phyloP scores from a whole-genome alignment of 1,139 yeast genomes.

The Hyphopichia burtonii region DNA sequence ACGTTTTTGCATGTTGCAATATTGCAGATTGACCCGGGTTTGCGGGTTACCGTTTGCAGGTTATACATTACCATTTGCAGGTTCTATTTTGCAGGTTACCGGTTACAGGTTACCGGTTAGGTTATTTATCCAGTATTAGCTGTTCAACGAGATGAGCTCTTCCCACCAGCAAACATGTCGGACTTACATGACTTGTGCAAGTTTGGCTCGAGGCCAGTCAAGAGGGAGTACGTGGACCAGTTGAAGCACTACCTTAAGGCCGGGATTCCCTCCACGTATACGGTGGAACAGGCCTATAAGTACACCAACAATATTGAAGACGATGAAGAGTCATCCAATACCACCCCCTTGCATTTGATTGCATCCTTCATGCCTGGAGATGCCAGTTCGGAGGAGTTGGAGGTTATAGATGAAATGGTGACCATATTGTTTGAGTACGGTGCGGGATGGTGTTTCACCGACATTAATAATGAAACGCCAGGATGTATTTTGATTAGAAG shows the following conservation, averaged over 20 bases:
- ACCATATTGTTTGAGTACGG: slow-evolving; percentile 75
- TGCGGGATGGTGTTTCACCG: slow-evolving; percentile 85
- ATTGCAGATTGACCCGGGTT: neutral
- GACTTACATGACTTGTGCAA: slow-evolving; percentile 69
- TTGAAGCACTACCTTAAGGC: slow-evolving; percentile 48
- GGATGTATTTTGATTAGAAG: slow-evolving; percentile 66
- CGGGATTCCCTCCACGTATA: slow-evolving; percentile 82
- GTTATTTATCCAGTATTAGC: too few species aligned
- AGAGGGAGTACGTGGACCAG: slow-evolving; percentile 40
- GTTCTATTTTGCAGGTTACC: neutral
- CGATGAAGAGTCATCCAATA: slow-evolving; percentile 43
- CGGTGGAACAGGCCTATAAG: slow-evolving; percentile 71
- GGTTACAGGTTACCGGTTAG: too few species aligned
- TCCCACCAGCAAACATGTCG: slow-evolving; percentile 42
- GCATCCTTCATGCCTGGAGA: slow-evolving; percentile 52
- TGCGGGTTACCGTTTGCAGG: too few species aligned
- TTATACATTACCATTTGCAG: too few species aligned
- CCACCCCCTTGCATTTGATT: slow-evolving; percentile 78
- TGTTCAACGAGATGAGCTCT: too few species aligned
- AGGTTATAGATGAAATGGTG: slow-evolving; percentile 54
- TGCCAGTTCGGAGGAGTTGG: slow-evolving; percentile 39
- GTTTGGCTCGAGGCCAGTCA: slow-evolving; percentile 56
- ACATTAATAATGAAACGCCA: slow-evolving; percentile 67
- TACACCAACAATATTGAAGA: slow-evolving; percentile 43
- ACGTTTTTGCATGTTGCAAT: neutral